Evolutionary conservation across 2,329 filamentous ascomycete species (phyloP).

Genomic region (Mollisiaceae sp.): DNA sequence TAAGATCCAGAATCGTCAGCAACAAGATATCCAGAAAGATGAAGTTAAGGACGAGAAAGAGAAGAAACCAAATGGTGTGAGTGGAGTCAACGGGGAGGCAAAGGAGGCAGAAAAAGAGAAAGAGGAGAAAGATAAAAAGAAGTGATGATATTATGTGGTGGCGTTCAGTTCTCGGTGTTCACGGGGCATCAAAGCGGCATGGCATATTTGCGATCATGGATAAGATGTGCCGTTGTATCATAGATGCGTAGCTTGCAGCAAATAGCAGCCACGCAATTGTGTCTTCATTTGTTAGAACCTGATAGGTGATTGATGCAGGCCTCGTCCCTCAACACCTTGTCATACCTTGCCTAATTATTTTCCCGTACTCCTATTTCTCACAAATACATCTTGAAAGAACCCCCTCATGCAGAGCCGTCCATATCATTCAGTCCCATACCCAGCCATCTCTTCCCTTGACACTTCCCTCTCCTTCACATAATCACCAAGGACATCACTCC

Average conservation of each 20-base stretch:
- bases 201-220: conserved; percentile 35
- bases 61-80: conserved; percentile 70
- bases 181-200: conserved; percentile 34
- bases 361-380: no score
- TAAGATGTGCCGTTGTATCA: conserved; percentile 42
- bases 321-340: background rate
- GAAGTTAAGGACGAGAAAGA: conserved; percentile 68
- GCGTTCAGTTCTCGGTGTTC: conserved; percentile 36
- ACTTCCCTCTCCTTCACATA: conserved; percentile 61
- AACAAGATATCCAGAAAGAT: conserved; percentile 91
- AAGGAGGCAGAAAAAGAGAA: conserved; percentile 56
- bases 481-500: conserved; percentile 58
- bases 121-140: conserved; percentile 56
- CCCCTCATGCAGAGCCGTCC: background rate
- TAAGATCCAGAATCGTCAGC: conserved; percentile 98
- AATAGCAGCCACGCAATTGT: conserved; percentile 36
- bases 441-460: conserved; percentile 72
- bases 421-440: conserved; percentile 53
- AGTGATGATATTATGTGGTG: conserved; percentile 37
- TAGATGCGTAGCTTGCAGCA: conserved; percentile 40
- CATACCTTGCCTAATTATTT: background rate
- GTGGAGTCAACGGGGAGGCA: conserved; percentile 58
- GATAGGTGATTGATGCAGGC: background rate
- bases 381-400: no score
- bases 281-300: conserved; percentile 10